Percentiles rank a stretch among this genome's conserved stretches.
Evolutionary conservation across 768 basidiomycete genomes (phyloP).

Genomic region (Podaxis pistillaris): DNA sequence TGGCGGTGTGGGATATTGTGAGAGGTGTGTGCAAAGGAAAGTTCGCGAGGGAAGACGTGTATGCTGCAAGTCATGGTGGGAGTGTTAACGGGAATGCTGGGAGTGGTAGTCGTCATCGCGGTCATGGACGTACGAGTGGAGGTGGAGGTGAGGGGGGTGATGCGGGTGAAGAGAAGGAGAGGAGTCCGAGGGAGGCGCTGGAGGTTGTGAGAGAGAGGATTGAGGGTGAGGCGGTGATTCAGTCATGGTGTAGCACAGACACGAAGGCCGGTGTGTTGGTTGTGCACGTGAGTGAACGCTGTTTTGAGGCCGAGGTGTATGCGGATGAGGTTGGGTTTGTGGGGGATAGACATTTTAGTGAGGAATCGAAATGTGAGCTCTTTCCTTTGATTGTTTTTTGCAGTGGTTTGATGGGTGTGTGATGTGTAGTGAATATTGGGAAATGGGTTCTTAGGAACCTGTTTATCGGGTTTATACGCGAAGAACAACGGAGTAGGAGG

Average conservation of each 20-base stretch:
- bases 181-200: constrained; percentile 78
- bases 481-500: constrained; percentile 49
- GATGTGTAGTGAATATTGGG: constrained; percentile 75
- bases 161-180: constrained; percentile 35
- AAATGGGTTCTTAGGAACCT: constrained; percentile 90
- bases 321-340: constrained; percentile 85
- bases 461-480: constrained; percentile 74
- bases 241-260: constrained; percentile 85
- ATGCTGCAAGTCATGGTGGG: constrained; percentile 48
- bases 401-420: not conserved
- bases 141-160: constrained; percentile 17
- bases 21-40: constrained; percentile 72
- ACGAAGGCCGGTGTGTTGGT: constrained; percentile 87
- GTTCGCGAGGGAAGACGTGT: constrained; percentile 66
- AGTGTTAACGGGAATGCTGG: constrained; percentile 38
- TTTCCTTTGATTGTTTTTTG: constrained; percentile 2
- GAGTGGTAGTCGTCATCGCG: constrained; percentile 4
- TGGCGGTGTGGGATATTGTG: constrained; percentile 92
- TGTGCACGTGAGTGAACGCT: constrained; percentile 82
- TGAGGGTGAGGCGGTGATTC: constrained; percentile 90
- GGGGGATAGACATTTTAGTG: constrained; percentile 57
- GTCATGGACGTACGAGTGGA: not conserved
- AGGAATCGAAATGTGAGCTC: constrained; percentile 78
- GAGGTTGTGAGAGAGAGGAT: constrained; percentile 87
- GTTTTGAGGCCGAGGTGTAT: constrained; percentile 94